Evolutionary conservation across 2,329 filamentous ascomycete genomes (phyloP).

Genomic region (Ascochyta pisi): DNA sequence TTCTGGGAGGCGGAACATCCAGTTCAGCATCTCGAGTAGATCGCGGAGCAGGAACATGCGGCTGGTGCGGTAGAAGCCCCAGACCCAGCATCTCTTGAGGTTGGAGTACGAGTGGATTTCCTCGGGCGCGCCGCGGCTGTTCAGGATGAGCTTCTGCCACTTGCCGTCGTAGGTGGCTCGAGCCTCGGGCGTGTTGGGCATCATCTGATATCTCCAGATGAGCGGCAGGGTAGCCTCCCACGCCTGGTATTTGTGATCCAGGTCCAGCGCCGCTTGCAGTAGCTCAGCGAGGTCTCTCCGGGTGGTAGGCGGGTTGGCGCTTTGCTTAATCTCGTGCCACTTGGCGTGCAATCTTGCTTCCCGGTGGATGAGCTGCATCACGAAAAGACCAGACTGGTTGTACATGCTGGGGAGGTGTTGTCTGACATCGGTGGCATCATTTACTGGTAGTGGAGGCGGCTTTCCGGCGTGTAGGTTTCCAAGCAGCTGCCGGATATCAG

Average conservation of each 20-base stretch:
- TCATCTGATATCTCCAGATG: constrained; percentile 28
- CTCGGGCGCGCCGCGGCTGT: constrained; percentile 31
- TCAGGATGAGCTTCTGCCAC: constrained; percentile 34
- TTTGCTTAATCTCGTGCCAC: constrained; percentile 38
- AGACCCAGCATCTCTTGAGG: constrained; percentile 35
- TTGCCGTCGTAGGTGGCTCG: constrained; percentile 28
- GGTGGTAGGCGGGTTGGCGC: constrained; percentile 20
- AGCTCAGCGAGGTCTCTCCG: constrained; percentile 31
- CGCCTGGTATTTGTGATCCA: constrained; percentile 34
- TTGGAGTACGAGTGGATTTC: constrained; percentile 36
- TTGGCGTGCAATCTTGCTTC: constrained; percentile 33
- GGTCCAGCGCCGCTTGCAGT: constrained; percentile 30
- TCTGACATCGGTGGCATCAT: constrained; percentile 23
- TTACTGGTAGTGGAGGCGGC: constrained; percentile 30
- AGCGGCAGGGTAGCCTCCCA: constrained; percentile 33
- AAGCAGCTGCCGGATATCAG: constrained; percentile 34
- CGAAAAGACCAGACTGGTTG: constrained; percentile 27
- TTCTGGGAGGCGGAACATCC: constrained; percentile 37
- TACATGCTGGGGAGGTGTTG: constrained; percentile 27
- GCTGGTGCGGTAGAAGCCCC: constrained; percentile 41
- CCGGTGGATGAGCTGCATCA: constrained; percentile 35
- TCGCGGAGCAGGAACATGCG: constrained; percentile 39
- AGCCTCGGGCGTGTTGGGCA: constrained; percentile 32
- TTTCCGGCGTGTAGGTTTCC: constrained; percentile 36
- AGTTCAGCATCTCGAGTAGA: constrained; percentile 40